These are phyloP conservation scores for Casaregolazyma lundiana DNA, from an alignment of 1,139 yeast species.

Conservation along the genomic window DNA sequence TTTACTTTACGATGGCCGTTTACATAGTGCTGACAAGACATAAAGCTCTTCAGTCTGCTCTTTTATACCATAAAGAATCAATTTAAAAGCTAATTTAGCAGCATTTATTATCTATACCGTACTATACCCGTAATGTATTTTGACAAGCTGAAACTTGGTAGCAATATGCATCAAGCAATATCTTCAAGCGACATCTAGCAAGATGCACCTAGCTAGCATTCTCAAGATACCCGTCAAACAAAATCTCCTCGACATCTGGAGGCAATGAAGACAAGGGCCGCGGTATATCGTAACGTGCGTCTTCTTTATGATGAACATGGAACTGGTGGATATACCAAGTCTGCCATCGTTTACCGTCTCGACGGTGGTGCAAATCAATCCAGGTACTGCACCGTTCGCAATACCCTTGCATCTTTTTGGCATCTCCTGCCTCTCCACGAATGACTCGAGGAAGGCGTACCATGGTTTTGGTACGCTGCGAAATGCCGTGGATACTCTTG, in stretches of 20 bases:
- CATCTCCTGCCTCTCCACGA: slow-evolving; percentile 17
- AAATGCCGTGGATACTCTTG: slow-evolving; percentile 21
- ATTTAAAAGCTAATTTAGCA: no score
- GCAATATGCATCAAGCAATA: no score
- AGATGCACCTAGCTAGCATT: no score
- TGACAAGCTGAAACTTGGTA: no score
- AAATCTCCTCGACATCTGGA: neutral
- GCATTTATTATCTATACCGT: no score
- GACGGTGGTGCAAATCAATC: slow-evolving; percentile 21
- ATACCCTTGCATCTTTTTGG: slow-evolving; percentile 19
- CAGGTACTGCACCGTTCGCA: slow-evolving; percentile 18
- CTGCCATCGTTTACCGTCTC: slow-evolving; percentile 20
- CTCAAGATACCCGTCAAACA: neutral
- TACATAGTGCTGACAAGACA: no score
- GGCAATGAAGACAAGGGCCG: slow-evolving; percentile 10
- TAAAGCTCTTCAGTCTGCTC: no score
- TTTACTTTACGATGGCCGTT: no score
- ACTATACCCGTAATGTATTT: no score
- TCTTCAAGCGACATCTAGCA: no score
- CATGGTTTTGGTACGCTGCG: slow-evolving; percentile 19
- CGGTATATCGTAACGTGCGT: slow-evolving; percentile 14
- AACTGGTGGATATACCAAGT: slow-evolving; percentile 22
- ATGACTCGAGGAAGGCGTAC: slow-evolving; percentile 17
- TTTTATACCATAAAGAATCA: no score
- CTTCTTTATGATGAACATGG: slow-evolving; percentile 19